phyloP scores from a whole-genome alignment of 2,329 filamentous ascomycete species.

The Uncinocarpus reesii region DNA sequence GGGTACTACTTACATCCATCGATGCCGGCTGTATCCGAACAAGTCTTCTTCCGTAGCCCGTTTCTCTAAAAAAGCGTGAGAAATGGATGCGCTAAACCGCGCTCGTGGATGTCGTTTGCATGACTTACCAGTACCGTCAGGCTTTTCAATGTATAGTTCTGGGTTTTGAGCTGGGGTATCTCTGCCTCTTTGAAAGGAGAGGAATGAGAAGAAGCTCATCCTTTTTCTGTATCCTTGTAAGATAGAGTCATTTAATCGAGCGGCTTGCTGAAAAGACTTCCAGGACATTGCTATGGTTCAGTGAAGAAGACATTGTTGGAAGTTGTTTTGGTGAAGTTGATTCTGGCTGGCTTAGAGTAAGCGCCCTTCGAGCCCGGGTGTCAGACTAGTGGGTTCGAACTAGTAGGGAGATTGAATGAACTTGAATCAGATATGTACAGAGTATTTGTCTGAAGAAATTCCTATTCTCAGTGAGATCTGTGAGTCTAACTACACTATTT shows the following conservation, averaged over 20 bases:
- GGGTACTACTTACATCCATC: slow-evolving; percentile 21
- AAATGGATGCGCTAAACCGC: slow-evolving; percentile 1
- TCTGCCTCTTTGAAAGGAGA: slow-evolving; percentile 8
- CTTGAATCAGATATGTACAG: no score
- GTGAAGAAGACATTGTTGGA: background rate
- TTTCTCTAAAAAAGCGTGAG: slow-evolving; percentile 13
- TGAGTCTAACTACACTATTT: no score
- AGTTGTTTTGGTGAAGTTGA: slow-evolving; percentile 14
- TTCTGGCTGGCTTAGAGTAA: no score
- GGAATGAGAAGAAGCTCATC: slow-evolving; percentile 8
- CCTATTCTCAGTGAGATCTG: no score
- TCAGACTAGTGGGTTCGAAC: no score
- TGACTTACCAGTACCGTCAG: slow-evolving; percentile 4
- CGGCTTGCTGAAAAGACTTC: background rate
- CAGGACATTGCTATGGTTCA: background rate
- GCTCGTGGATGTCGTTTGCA: slow-evolving; percentile 1
- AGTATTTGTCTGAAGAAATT: no score
- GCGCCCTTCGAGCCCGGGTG: no score
- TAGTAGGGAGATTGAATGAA: no score
- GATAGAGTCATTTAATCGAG: background rate
- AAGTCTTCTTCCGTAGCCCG: slow-evolving; percentile 20
- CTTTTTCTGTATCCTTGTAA: background rate
- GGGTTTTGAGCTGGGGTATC: slow-evolving; percentile 5
- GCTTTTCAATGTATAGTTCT: background rate
- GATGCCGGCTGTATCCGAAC: slow-evolving; percentile 20